These are phyloP conservation scores for Aphanomyces cochlioides DNA, from an alignment of 352 stramenopile genomes.

Conservation along the genomic window DNA sequence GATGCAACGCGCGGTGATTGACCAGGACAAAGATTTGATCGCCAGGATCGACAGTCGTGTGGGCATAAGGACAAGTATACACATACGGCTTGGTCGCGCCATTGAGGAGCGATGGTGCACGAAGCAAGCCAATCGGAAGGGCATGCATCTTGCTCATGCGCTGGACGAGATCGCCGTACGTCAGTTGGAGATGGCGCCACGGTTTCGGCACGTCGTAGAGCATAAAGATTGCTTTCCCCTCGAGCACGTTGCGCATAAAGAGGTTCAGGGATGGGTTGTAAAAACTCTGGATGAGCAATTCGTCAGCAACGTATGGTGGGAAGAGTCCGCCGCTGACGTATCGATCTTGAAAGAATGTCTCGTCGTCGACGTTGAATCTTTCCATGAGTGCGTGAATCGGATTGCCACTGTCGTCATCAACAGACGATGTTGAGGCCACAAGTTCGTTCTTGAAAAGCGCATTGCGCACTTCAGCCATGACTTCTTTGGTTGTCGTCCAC, in stretches of 20 bases:
- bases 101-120: conserved; percentile 44
- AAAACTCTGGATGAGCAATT: conserved; percentile 83
- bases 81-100: conserved; percentile 70
- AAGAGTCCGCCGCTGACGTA: conserved; percentile 83
- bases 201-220: conserved; percentile 67
- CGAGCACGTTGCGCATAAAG: conserved; percentile 78
- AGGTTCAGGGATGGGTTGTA: conserved; percentile 83
- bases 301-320: conserved; percentile 71
- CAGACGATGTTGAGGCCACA: not conserved
- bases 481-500: not conserved
- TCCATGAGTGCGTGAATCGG: conserved; percentile 21
- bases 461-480: not conserved
- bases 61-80: conserved; percentile 67
- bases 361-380: conserved; percentile 40
- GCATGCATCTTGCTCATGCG: conserved; percentile 72
- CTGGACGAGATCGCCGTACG: conserved; percentile 72
- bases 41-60: conserved; percentile 54
- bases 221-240: conserved; percentile 83
- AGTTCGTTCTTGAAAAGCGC: conserved; percentile 11
- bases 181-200: conserved; percentile 43
- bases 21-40: conserved; percentile 84
- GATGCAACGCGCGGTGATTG: conserved; percentile 66
- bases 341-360: conserved; percentile 81
- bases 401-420: not conserved
- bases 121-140: conserved; percentile 72